Evolutionary conservation across 2,329 filamentous ascomycete species (phyloP).

Genomic region (Monosporascus sp.): DNA sequence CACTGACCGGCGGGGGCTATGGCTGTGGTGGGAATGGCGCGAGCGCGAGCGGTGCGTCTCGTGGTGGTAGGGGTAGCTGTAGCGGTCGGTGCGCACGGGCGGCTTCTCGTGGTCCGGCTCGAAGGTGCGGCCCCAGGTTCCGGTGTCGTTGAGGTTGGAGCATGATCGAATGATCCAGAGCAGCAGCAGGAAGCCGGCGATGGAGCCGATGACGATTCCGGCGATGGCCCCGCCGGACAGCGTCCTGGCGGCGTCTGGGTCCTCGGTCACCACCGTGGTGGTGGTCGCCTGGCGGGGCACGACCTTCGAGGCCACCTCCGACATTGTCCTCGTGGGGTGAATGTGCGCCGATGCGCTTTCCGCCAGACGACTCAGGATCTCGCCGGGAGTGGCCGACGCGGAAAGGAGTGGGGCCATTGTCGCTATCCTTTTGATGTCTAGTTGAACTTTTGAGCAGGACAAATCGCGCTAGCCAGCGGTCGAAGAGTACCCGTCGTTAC

Average conservation of each 20-base stretch:
- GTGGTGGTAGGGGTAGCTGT: slow-evolving; percentile 11
- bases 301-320: slow-evolving; percentile 16
- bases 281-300: slow-evolving; percentile 19
- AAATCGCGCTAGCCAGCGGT: background rate
- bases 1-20: slow-evolving; percentile 12
- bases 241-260: slow-evolving; percentile 13
- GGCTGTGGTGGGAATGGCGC: slow-evolving; percentile 10
- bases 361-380: background rate
- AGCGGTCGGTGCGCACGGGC: slow-evolving; percentile 6
- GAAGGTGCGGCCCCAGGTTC: slow-evolving; percentile 20
- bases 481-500: background rate
- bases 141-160: slow-evolving; percentile 30
- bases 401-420: background rate
- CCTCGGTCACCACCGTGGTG: slow-evolving; percentile 18
- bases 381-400: background rate
- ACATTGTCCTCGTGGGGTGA: slow-evolving; percentile 17
- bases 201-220: slow-evolving; percentile 45
- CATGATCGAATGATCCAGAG: slow-evolving; percentile 44
- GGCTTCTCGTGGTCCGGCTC: slow-evolving; percentile 22
- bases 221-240: slow-evolving; percentile 45
- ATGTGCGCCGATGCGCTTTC: slow-evolving; percentile 4
- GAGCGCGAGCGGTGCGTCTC: slow-evolving; percentile 16
- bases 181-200: slow-evolving; percentile 40
- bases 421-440: background rate
- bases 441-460: background rate